phyloP scores from a whole-genome alignment of 2,329 filamentous ascomycete genomes.

The Tolypocladium ovalisporum region DNA sequence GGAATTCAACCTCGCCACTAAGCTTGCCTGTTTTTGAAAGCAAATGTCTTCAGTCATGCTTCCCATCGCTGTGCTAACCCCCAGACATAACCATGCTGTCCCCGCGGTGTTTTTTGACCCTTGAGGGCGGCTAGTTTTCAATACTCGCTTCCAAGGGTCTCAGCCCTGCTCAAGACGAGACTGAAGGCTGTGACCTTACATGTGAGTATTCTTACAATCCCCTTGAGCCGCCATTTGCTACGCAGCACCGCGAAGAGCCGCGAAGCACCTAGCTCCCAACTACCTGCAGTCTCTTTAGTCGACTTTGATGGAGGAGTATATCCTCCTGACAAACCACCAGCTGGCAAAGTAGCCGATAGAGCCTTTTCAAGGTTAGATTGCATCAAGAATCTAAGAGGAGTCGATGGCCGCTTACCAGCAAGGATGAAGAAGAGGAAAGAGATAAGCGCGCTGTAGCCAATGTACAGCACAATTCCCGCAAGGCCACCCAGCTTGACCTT shows the following conservation, averaged over 20 bases:
- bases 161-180: background rate
- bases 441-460: slow-evolving; percentile 84
- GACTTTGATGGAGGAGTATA: slow-evolving; percentile 97
- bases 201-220: slow-evolving; percentile 14
- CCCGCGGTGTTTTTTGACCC: background rate
- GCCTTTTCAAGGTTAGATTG: slow-evolving; percentile 38
- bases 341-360: slow-evolving; percentile 93
- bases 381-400: background rate
- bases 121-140: background rate
- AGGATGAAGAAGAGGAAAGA: slow-evolving; percentile 89
- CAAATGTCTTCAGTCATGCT: background rate
- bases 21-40: background rate
- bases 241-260: background rate
- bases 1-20: background rate
- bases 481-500: slow-evolving; percentile 77
- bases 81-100: background rate
- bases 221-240: background rate
- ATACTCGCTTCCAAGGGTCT: background rate
- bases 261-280: background rate
- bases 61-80: background rate
- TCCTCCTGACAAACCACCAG: slow-evolving; percentile 88
- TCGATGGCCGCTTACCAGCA: slow-evolving; percentile 56
- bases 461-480: slow-evolving; percentile 79
- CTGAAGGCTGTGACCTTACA: background rate
- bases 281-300: slow-evolving; percentile 45